Evolutionary conservation across 2,329 filamentous ascomycete species (phyloP), one percentile per base, ranked within the genome.

Genomic region (Exophiala sp.): DNA sequence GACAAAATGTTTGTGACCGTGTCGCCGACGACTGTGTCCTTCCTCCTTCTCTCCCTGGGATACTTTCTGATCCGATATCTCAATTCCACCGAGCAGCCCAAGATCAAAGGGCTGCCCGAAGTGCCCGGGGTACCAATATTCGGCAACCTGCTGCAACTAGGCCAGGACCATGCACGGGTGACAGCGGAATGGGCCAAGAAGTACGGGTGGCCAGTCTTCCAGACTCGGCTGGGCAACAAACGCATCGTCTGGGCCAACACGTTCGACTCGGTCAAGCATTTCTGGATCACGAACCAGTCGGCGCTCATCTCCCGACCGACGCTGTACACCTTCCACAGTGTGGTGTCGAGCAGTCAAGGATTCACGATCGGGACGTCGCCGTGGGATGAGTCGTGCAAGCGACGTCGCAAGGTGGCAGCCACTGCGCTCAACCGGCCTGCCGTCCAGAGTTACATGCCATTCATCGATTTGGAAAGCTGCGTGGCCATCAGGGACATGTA

Each of bases 341-440:
- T 90, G 2, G 83, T 89, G 2, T 88, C 85, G 1, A 80, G 76
- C 27, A 86, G 83, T 0, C 83, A 88, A 59, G 86, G 86, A 4
- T 86, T 88, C 66, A 91, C 86, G 0, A 88, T 93, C 53, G 87
- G 87, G 1, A 88, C 86, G 0, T 89, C 85, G 0, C 86, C 87
- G 0, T 93, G 86, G 83, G 85, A 90, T 55, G 86, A 88, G 43
- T 87, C 82, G 1, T 88, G 85, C 69, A 91, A 90, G 66, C 73
- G 76, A 19, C 78, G 86, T 11, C 79, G 87, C 53, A 90, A 88
- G 70, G 86, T 85, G 0, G 86, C 86, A 1, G 86, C 84, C 2
- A 88, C 86, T 0, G 86, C 87, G 0, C 74, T 91, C 18, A 90
- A 90, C 64, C 77, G 83, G 0, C 85, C 86, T 0, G 82, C 86